Conservation (phyloP, 2,329 filamentous ascomycete genomes). For the Cordyceps cicadae region DNA sequence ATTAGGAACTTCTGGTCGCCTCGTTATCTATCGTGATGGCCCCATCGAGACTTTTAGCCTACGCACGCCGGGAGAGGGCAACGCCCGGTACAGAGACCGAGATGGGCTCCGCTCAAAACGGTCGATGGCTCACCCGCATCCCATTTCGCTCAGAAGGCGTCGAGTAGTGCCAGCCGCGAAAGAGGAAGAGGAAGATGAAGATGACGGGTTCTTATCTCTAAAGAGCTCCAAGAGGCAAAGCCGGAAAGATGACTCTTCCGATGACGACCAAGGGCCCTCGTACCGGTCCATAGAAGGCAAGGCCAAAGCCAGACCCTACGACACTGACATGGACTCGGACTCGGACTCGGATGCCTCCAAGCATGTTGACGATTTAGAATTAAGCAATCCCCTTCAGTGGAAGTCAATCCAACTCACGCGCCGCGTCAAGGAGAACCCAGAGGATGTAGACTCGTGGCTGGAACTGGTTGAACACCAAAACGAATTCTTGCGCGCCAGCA, state of each 20-base stretch:
- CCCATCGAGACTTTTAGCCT: constrained; percentile 48
- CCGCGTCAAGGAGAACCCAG: constrained; percentile 55
- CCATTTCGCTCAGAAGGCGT: constrained; percentile 32
- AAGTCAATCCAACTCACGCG: constrained; percentile 55
- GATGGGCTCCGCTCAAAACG: constrained; percentile 16
- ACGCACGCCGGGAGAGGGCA: constrained; percentile 34
- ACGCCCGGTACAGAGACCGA: constrained; percentile 1
- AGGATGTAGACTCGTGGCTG: constrained; percentile 66
- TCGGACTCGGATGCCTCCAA: constrained; percentile 36
- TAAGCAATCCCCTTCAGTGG: constrained; percentile 40
- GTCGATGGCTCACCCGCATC: constrained; percentile 26
- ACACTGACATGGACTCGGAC: constrained; percentile 43
- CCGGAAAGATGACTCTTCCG: constrained; percentile 32
- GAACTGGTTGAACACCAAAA: constrained; percentile 74
- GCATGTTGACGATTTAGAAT: constrained; percentile 23
- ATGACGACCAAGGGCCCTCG: constrained; percentile 40
- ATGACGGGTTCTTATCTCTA: constrained; percentile 43
- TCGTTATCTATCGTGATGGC: constrained; percentile 59
- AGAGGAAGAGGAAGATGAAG: constrained; percentile 19
- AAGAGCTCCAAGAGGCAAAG: constrained; percentile 35
- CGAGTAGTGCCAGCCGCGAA: constrained; percentile 3
- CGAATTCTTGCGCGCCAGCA: constrained; percentile 46
- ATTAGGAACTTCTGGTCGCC: constrained; percentile 52
- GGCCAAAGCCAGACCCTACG: constrained; percentile 41
- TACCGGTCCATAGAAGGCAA: constrained; percentile 61